Evolutionary conservation across 1,284 basidiomycete genomes (phyloP).

Genomic region (Ceratobasidium sp.): DNA sequence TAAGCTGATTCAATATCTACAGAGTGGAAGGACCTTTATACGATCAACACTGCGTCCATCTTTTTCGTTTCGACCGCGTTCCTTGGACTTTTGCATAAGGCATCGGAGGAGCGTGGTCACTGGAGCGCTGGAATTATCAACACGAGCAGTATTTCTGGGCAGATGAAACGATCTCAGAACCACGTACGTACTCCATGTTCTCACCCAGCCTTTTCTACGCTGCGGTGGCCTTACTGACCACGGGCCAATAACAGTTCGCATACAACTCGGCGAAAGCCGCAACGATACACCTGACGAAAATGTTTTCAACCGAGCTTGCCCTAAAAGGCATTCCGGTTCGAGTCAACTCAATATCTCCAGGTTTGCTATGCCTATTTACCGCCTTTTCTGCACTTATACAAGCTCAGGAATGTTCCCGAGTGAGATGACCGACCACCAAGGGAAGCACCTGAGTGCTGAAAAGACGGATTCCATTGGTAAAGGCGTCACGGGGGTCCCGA

Average conservation of each 20-base stretch:
- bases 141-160: constrained; percentile 75
- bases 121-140: constrained; percentile 70
- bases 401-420: constrained; percentile 58
- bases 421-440: constrained; percentile 68
- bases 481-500: constrained; percentile 18
- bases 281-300: constrained; percentile 63
- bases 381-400: constrained; percentile 56
- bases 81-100: constrained; percentile 66
- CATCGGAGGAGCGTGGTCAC: constrained; percentile 49
- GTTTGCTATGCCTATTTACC: neutral
- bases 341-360: constrained; percentile 50
- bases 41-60: constrained; percentile 69
- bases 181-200: constrained; percentile 59
- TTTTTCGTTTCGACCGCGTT: constrained; percentile 76
- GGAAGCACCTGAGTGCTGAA: neutral
- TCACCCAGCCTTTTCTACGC: neutral
- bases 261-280: constrained; percentile 82
- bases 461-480: constrained; percentile 9
- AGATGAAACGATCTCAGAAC: constrained; percentile 70
- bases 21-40: constrained; percentile 16
- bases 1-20: neutral
- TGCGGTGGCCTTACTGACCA: too few species aligned
- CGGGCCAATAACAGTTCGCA: constrained; percentile 60
- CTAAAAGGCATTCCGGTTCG: constrained; percentile 13
- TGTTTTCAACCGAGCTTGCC: constrained; percentile 9